phyloP scores from a whole-genome alignment of 257 asterid species.

The Capsicum baccatum region DNA sequence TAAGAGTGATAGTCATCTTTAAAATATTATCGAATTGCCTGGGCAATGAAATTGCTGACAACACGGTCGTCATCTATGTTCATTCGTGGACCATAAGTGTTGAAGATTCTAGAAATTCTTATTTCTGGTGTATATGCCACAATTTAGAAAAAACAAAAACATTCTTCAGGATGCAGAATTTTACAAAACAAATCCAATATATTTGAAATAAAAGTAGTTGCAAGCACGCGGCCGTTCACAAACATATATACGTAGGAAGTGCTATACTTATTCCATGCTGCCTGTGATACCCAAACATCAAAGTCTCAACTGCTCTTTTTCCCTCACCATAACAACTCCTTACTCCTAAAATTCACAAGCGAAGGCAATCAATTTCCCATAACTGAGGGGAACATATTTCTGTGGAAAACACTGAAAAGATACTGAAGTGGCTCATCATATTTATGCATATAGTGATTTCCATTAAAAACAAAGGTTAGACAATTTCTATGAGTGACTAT shows the following conservation, averaged over 20 bases:
- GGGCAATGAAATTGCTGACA: constrained; percentile 96
- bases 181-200: not conserved
- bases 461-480: too few relatives aligned
- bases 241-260: not conserved
- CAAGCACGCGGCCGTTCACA: not conserved
- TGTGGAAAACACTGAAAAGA: too few relatives aligned
- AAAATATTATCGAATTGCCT: constrained; percentile 79
- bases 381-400: not conserved
- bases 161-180: not conserved
- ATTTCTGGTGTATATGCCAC: constrained; percentile 54
- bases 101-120: constrained; percentile 91
- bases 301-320: constrained; percentile 90
- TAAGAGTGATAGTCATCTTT: not conserved
- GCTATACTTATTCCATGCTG: constrained; percentile 84
- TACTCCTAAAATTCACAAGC: constrained; percentile 64
- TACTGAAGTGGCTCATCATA: too few relatives aligned
- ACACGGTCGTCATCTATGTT: constrained; percentile 98
- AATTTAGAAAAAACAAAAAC: not conserved
- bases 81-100: constrained; percentile 98
- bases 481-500: too few relatives aligned
- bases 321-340: constrained; percentile 98
- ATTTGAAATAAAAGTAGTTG: not conserved
- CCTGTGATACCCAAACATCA: constrained; percentile 97
- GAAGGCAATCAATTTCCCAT: not conserved
- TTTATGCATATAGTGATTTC: too few relatives aligned